phyloP scores from a whole-genome alignment of 805 yeast species.

The Scheffersomyces stipitis region DNA sequence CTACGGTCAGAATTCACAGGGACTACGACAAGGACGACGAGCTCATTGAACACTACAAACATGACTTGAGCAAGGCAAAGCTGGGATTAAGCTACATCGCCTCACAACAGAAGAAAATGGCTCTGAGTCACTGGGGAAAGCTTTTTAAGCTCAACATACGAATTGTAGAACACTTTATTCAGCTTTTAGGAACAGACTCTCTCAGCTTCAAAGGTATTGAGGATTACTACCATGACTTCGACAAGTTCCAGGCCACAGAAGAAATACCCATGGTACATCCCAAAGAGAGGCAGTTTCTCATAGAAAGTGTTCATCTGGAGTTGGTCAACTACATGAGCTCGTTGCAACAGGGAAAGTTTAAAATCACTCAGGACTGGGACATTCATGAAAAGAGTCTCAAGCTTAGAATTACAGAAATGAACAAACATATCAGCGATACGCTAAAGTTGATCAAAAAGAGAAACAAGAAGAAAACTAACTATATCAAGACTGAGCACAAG shows the following conservation, averaged over 20 bases:
- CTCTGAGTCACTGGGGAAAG: slow-evolving; percentile 24
- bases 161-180: slow-evolving; percentile 28
- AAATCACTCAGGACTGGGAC: slow-evolving; percentile 21
- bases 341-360: slow-evolving; percentile 13
- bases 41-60: slow-evolving; percentile 10
- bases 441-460: slow-evolving; percentile 45
- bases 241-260: slow-evolving; percentile 23
- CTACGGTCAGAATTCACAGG: slow-evolving; percentile 1
- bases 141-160: slow-evolving; percentile 33
- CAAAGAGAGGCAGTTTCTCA: slow-evolving; percentile 26
- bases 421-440: slow-evolving; percentile 31
- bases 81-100: slow-evolving; percentile 44
- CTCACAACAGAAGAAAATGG: slow-evolving; percentile 23
- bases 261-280: slow-evolving; percentile 37
- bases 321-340: slow-evolving; percentile 23
- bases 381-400: slow-evolving; percentile 27
- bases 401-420: slow-evolving; percentile 40
- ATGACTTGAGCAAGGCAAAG: slow-evolving; percentile 20
- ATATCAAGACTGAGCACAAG: slow-evolving; percentile 35
- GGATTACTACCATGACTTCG: slow-evolving; percentile 30
- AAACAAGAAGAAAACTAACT: slow-evolving; percentile 42
- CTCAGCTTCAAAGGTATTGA: slow-evolving; percentile 36
- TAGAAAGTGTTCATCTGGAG: slow-evolving; percentile 26
- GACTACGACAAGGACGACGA: slow-evolving; percentile 11
- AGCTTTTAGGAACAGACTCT: slow-evolving; percentile 34